Evolutionary conservation across 257 asterid genomes (phyloP).

Genomic region (Nicotiana undulata): DNA sequence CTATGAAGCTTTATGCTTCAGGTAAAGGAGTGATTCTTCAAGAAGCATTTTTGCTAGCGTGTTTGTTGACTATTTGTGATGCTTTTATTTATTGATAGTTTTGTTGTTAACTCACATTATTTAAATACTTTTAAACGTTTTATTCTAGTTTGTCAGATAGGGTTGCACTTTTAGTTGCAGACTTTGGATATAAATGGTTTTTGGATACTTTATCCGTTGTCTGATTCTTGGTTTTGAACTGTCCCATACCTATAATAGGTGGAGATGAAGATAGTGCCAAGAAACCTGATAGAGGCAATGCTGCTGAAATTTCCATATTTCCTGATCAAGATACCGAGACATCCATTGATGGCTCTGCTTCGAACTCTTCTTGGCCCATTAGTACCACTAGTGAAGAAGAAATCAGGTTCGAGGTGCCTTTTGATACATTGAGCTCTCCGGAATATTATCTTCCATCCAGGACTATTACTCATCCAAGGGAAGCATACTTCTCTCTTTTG

Average conservation of each 20-base stretch:
- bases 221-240: neutral
- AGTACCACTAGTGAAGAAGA: slow-evolving; percentile 29
- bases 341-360: slow-evolving; percentile 13
- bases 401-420: slow-evolving; percentile 17
- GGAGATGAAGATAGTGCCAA: slow-evolving; percentile 10
- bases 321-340: slow-evolving; percentile 12
- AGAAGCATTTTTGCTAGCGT: neutral
- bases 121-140: neutral
- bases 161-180: neutral
- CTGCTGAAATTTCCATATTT: slow-evolving; percentile 5
- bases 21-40: slow-evolving; percentile 12
- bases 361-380: slow-evolving; percentile 22
- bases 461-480: slow-evolving; percentile 12
- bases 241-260: slow-evolving; percentile 12
- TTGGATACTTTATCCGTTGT: neutral
- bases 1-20: slow-evolving; percentile 9
- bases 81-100: neutral
- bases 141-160: neutral
- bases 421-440: slow-evolving; percentile 18
- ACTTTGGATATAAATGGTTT: neutral
- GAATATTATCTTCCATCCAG: slow-evolving; percentile 12
- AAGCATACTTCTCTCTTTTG: slow-evolving; percentile 25
- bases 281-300: slow-evolving; percentile 9
- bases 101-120: neutral
- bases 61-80: neutral